These are phyloP conservation scores for Candida boleticola DNA, from an alignment of 805 yeast species.

Conservation along the genomic window DNA sequence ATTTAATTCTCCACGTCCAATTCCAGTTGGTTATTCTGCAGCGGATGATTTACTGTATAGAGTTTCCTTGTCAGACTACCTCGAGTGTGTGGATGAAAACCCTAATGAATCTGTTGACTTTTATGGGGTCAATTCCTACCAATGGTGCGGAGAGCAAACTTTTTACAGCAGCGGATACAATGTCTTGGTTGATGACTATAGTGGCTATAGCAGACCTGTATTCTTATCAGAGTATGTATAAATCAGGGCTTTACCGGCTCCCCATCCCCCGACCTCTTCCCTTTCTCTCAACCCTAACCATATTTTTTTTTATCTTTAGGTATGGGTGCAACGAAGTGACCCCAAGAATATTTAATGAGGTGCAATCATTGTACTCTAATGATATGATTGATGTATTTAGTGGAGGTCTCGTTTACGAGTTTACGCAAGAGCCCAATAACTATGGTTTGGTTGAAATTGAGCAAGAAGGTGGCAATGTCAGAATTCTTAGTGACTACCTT, in stretches of 20 bases:
- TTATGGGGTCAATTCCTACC: constrained; percentile 78
- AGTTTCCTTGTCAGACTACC: constrained; percentile 70
- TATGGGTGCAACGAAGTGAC: constrained; percentile 79
- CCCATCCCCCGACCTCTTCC: too few species aligned
- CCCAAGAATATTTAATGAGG: constrained; percentile 80
- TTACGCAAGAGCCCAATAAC: constrained; percentile 72
- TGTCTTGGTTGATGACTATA: constrained; percentile 67
- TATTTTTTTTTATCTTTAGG: constrained; percentile 15
- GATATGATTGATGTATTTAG: constrained; percentile 75
- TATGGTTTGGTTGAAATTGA: constrained; percentile 66
- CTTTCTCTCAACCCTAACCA: not conserved
- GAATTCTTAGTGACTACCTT: constrained; percentile 43
- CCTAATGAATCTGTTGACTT: constrained; percentile 65
- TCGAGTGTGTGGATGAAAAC: constrained; percentile 66
- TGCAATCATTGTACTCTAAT: constrained; percentile 62
- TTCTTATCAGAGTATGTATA: constrained; percentile 74
- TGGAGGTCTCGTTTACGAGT: constrained; percentile 86
- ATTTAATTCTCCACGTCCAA: constrained; percentile 54
- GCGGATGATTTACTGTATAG: constrained; percentile 87
- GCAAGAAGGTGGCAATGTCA: constrained; percentile 41
- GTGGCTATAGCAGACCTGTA: constrained; percentile 68
- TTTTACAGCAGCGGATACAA: constrained; percentile 70
- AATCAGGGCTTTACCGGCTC: not conserved
- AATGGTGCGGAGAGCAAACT: constrained; percentile 87
- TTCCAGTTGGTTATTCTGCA: constrained; percentile 95